phyloP scores from a whole-genome alignment of 2,329 filamentous ascomycete genomes.

The Emmonsiellopsis sp. region DNA sequence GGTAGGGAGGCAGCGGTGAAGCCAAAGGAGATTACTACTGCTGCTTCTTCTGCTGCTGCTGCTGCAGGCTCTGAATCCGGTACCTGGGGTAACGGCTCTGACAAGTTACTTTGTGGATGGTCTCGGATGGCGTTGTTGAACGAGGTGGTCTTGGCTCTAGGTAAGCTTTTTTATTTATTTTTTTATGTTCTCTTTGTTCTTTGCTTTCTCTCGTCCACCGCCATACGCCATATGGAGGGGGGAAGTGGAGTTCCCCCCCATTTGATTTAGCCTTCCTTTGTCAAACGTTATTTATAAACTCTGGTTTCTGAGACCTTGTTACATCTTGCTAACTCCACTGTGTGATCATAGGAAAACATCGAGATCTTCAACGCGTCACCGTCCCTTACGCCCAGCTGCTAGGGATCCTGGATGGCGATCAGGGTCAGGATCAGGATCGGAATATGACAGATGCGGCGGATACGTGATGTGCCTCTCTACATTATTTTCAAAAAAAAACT shows the following conservation, averaged over 20 bases:
- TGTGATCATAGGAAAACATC: conserved; percentile 65
- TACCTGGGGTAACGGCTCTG: conserved; percentile 59
- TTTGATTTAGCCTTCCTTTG: no score
- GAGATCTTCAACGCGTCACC: conserved; percentile 87
- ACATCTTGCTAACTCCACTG: conserved; percentile 24
- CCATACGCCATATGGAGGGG: no score
- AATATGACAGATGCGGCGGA: conserved; percentile 12
- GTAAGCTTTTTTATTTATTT: conserved; percentile 45
- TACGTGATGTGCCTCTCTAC: background rate
- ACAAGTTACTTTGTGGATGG: conserved; percentile 74
- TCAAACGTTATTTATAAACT: no score
- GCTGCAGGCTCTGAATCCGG: conserved; percentile 25
- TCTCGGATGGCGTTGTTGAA: conserved; percentile 77
- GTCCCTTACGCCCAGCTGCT: conserved; percentile 86
- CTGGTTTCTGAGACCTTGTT: background rate
- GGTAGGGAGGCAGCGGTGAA: conserved; percentile 27
- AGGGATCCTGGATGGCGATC: conserved; percentile 40
- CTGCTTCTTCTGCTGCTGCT: background rate
- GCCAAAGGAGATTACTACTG: background rate
- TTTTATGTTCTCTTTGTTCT: background rate
- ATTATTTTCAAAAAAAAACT: background rate
- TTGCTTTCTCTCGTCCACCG: background rate
- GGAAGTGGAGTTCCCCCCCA: no score
- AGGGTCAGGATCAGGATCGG: conserved; percentile 14
- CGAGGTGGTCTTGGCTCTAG: conserved; percentile 85